phyloP scores from a whole-genome alignment of 2,329 filamentous ascomycete genomes.

The Fusarium pseudonygamai region DNA sequence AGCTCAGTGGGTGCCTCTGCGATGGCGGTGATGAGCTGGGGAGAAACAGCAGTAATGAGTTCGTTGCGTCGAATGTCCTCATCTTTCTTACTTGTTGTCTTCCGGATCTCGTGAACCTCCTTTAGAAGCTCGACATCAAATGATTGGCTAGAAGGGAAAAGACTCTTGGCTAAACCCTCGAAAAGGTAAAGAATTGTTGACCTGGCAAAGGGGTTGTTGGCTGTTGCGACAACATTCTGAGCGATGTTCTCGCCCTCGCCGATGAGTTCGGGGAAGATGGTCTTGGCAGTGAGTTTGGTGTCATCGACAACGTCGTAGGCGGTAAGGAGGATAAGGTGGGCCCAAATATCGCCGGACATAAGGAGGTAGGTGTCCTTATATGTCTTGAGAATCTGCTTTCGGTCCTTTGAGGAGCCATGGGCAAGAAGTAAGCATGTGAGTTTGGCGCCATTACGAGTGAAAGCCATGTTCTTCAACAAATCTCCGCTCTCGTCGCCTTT shows the following conservation, averaged over 20 bases:
- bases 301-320: constrained; percentile 95
- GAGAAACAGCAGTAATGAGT: constrained; percentile 77
- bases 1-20: constrained; percentile 73
- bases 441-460: constrained; percentile 87
- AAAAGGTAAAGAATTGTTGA: constrained; percentile 84
- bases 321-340: constrained; percentile 82
- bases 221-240: constrained; percentile 71
- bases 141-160: constrained; percentile 70
- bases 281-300: constrained; percentile 86
- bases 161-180: constrained; percentile 68
- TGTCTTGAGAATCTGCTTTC: constrained; percentile 85
- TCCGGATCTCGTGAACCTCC: constrained; percentile 81
- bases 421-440: constrained; percentile 85
- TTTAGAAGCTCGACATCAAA: constrained; percentile 76
- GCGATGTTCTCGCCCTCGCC: constrained; percentile 73
- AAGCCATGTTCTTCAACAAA: constrained; percentile 92
- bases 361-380: constrained; percentile 90
- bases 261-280: constrained; percentile 87
- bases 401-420: constrained; percentile 88
- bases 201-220: constrained; percentile 72
- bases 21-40: constrained; percentile 79
- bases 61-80: constrained; percentile 78
- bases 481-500: constrained; percentile 93
- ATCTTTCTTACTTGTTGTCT: constrained; percentile 93
- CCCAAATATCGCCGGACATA: constrained; percentile 83